A percentile compares a stretch with the other conserved stretches of the same genome.
These are phyloP conservation scores for Xylona heveae DNA, from an alignment of 495 filamentous ascomycete species.

Conservation along the genomic window DNA sequence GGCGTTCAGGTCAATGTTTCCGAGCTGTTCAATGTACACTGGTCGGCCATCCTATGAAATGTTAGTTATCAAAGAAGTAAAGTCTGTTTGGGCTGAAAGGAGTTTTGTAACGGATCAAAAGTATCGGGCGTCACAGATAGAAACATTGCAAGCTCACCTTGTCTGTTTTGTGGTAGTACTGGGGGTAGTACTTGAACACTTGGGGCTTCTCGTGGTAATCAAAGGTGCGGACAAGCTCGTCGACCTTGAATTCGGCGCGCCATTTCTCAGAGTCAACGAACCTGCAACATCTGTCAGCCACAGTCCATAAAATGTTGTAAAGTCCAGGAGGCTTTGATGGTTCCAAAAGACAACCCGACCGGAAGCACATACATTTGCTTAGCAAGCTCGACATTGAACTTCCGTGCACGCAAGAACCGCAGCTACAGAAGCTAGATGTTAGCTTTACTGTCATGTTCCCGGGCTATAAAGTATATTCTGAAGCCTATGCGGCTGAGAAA, in stretches of 20 bases:
- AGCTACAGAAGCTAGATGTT: too few species aligned
- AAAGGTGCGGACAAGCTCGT: conserved; percentile 61
- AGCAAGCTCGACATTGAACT: conserved; percentile 68
- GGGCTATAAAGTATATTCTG: too few species aligned
- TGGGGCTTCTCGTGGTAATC: conserved; percentile 73
- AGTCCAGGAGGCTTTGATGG: conserved; percentile 4
- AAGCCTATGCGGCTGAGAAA: too few species aligned
- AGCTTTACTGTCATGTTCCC: too few species aligned
- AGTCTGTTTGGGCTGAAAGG: not conserved
- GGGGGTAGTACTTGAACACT: conserved; percentile 85
- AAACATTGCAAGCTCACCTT: conserved; percentile 34
- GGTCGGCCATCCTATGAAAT: conserved; percentile 70
- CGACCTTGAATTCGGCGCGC: conserved; percentile 72
- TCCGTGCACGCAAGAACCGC: conserved; percentile 79
- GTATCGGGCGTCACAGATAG: not conserved
- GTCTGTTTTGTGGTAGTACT: conserved; percentile 99
- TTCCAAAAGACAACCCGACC: not conserved
- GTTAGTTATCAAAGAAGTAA: not conserved
- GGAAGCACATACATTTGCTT: conserved; percentile 57
- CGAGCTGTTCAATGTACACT: conserved; percentile 89
- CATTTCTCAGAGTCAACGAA: conserved; percentile 82
- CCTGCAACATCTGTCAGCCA: conserved; percentile 43
- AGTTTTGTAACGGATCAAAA: not conserved
- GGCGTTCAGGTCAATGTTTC: conserved; percentile 71
- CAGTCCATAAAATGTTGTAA: conserved; percentile 4